These are phyloP conservation scores for Fraxinus xanthoxyloides DNA, from an alignment of 305 asterid genomes.

Conservation along the genomic window DNA sequence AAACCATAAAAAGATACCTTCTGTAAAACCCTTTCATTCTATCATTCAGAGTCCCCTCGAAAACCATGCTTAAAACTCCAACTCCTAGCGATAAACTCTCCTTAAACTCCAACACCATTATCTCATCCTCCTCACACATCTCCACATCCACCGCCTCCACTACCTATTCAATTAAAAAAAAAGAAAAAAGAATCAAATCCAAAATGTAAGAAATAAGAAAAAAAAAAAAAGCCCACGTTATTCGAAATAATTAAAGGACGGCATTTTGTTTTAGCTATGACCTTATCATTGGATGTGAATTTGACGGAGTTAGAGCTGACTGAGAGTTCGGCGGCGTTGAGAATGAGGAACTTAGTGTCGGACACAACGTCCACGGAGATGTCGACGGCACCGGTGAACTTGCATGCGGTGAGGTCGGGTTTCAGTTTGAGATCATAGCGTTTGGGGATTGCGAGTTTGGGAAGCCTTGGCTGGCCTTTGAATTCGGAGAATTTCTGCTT, in stretches of 20 bases:
- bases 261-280: conserved; percentile 15
- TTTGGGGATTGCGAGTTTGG: conserved; percentile 74
- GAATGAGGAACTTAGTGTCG: conserved; percentile 69
- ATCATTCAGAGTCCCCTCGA: conserved; percentile 82
- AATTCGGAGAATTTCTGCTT: conserved; percentile 45
- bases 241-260: neutral
- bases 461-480: conserved; percentile 79
- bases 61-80: conserved; percentile 65
- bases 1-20: conserved; percentile 45
- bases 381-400: conserved; percentile 68
- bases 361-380: conserved; percentile 66
- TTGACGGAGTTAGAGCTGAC: conserved; percentile 52
- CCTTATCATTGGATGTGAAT: conserved; percentile 54
- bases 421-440: conserved; percentile 77
- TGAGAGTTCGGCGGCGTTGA: conserved; percentile 81
- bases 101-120: conserved; percentile 68
- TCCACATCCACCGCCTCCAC: conserved; percentile 56
- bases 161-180: conserved; percentile 40
- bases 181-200: neutral
- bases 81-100: conserved; percentile 66
- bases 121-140: conserved; percentile 70
- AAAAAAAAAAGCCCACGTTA: neutral
- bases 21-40: conserved; percentile 97
- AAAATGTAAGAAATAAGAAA: neutral
- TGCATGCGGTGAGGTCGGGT: conserved; percentile 78